phyloP scores from a whole-genome alignment of 2,329 filamentous ascomycete genomes.

The Penicillium janthinellum region DNA sequence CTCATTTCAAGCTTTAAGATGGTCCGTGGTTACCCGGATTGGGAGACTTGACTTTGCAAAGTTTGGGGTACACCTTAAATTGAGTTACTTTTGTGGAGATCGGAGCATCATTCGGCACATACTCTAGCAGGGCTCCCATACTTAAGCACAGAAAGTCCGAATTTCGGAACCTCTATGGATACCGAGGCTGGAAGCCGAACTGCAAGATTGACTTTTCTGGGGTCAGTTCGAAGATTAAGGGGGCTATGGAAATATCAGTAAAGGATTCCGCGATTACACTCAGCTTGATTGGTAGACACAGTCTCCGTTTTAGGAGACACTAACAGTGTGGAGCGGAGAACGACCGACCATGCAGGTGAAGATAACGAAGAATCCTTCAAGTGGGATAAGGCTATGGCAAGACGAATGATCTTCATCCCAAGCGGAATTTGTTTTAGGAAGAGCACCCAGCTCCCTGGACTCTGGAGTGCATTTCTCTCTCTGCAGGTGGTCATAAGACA shows the following conservation, averaged over 20 bases:
- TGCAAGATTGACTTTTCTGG: background rate
- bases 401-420: background rate
- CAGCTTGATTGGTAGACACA: background rate
- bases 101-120: conserved; percentile 5
- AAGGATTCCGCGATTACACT: background rate
- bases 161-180: conserved; percentile 1
- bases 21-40: conserved; percentile 6
- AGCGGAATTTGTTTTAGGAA: background rate
- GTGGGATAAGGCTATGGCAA: background rate
- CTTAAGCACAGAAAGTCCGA: background rate
- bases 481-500: no score
- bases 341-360: background rate
- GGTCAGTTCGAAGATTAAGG: background rate
- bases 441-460: background rate
- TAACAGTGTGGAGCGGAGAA: background rate
- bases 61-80: background rate
- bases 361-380: no score
- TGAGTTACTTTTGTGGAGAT: conserved; percentile 5
- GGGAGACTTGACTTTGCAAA: background rate
- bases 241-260: background rate
- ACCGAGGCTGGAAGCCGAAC: conserved; percentile 5
- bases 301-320: background rate
- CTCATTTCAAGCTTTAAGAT: background rate
- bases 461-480: background rate
- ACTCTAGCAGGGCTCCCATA: background rate